Base-by-base conservation (phyloP, 2,329 filamentous ascomycete genomes). In the Coniochaeta prunicola region DNA sequence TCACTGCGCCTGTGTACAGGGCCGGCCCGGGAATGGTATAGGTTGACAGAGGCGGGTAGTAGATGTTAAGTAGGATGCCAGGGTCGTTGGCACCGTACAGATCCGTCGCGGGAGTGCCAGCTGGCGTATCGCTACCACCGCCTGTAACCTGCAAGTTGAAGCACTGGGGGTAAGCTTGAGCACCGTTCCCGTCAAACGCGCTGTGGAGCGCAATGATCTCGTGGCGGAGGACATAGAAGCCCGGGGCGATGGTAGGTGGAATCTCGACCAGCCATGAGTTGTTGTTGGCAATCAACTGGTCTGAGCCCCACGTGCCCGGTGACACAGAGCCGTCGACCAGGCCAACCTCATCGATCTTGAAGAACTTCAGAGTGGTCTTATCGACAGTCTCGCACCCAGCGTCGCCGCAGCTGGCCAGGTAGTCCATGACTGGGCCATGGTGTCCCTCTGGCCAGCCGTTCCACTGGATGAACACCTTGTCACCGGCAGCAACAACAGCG, bases 121-220 rank as follows among this genome's bases (percentile, higher is more conserved):
- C 33, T 10, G 54, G 54, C 19, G 15, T 42, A 13, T 38, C 54
- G 21, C 24, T 40, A 8, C 81, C 80, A 50, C 71, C 70, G 56
- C 82, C 80, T 30, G 74, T 78, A 62, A 86, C 73, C 63, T 81
- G 74, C 59, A 87, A 67, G 73, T 86, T 86, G 70, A 85, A 72
- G 68, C 84, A 81, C 63, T 80, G 77, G 31, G 79, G 78, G 66
- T 81, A 81, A 65, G 77, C 77, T 70, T 81, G 79, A 31, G 78
- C 76, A 10, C 77, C 77, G 61, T 76, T 68, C 26, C 63, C 60
- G 19, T 71, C 67, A 10, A 63, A 69, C 9, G 78, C 77, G 55
- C 72, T 72, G 68, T 82, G 79, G 38, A 82, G 74, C 30, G 75
- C 76, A 58, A 81, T 80, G 61, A 79, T 80, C 68, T 82, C 79